Conservation (phyloP, 495 filamentous ascomycete species). For the Aspergillus bertholletiae region DNA sequence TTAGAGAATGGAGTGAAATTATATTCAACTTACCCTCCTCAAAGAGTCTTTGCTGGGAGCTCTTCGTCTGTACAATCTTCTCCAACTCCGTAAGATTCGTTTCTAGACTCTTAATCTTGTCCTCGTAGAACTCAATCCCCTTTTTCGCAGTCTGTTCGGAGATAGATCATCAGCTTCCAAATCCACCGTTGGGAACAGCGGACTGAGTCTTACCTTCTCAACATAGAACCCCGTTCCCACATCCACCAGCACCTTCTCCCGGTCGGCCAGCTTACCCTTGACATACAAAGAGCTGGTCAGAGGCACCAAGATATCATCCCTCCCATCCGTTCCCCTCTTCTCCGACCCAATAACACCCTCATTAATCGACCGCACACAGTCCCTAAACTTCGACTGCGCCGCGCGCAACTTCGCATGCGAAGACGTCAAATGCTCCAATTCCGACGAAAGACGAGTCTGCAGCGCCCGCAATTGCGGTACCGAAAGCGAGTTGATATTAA, state of each 20-base stretch:
- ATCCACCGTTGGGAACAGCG: not conserved
- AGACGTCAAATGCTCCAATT: conserved; percentile 85
- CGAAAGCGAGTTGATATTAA: conserved; percentile 61
- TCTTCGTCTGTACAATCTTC: conserved; percentile 79
- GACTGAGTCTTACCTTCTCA: conserved; percentile 67
- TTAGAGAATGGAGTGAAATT: not conserved
- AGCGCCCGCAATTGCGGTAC: conserved; percentile 58
- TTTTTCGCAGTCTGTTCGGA: conserved; percentile 56
- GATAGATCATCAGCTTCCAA: not conserved
- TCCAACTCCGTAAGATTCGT: conserved; percentile 81
- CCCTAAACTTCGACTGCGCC: conserved; percentile 86
- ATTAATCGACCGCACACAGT: conserved; percentile 75
- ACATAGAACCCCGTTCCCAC: conserved; percentile 96
- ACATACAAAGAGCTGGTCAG: conserved; percentile 93
- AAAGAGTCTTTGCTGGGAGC: conserved; percentile 75
- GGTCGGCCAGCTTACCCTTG: conserved; percentile 71
- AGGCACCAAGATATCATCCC: conserved; percentile 72
- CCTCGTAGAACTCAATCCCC: conserved; percentile 79
- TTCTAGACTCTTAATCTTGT: conserved; percentile 76
- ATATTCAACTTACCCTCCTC: conserved; percentile 68
- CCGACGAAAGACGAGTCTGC: conserved; percentile 92
- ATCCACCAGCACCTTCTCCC: conserved; percentile 84
- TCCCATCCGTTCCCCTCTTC: conserved; percentile 35
- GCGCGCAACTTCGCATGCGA: conserved; percentile 86
- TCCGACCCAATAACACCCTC: conserved; percentile 47